Evolutionary conservation across 2,329 filamentous ascomycete genomes (phyloP).

Genomic region (Chaetothyriales sp.): DNA sequence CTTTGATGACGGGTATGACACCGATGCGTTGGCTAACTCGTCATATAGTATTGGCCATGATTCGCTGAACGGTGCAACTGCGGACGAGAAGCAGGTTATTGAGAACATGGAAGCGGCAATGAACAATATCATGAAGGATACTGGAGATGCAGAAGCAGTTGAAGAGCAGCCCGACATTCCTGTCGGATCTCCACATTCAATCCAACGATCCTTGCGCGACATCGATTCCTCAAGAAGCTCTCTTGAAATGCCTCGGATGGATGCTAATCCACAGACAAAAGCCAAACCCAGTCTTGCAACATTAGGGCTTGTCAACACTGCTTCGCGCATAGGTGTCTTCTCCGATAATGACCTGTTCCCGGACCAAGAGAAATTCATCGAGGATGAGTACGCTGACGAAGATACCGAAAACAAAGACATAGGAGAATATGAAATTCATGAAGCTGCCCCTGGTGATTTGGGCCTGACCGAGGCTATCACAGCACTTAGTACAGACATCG

Average conservation of each 20-base stretch:
- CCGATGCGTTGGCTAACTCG: slow-evolving; percentile 61
- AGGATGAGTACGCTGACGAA: slow-evolving; percentile 70
- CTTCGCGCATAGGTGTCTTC: slow-evolving; percentile 82
- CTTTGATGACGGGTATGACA: slow-evolving; percentile 67
- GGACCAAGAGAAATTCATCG: slow-evolving; percentile 71
- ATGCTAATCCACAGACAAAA: slow-evolving; percentile 32
- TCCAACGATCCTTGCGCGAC: slow-evolving; percentile 41
- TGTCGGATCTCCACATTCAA: slow-evolving; percentile 30
- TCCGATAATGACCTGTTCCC: slow-evolving; percentile 80
- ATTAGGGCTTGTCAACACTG: slow-evolving; percentile 74
- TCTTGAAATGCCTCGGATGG: slow-evolving; percentile 40
- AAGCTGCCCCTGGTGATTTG: slow-evolving; percentile 87
- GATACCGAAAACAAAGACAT: slow-evolving; percentile 44
- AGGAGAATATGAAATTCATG: slow-evolving; percentile 71
- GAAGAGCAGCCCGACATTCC: slow-evolving; percentile 26
- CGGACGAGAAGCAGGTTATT: slow-evolving; percentile 66
- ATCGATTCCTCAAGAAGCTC: slow-evolving; percentile 50
- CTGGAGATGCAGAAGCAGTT: slow-evolving; percentile 35
- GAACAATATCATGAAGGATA: slow-evolving; percentile 79
- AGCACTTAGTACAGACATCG: slow-evolving; percentile 75
- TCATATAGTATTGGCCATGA: slow-evolving; percentile 68
- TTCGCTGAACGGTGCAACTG: slow-evolving; percentile 36
- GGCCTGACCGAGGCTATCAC: slow-evolving; percentile 88
- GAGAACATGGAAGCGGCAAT: slow-evolving; percentile 86
- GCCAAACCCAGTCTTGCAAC: slow-evolving; percentile 81